Evolutionary conservation across 805 yeast species (phyloP).

Genomic region (Metschnikowia sp.): DNA sequence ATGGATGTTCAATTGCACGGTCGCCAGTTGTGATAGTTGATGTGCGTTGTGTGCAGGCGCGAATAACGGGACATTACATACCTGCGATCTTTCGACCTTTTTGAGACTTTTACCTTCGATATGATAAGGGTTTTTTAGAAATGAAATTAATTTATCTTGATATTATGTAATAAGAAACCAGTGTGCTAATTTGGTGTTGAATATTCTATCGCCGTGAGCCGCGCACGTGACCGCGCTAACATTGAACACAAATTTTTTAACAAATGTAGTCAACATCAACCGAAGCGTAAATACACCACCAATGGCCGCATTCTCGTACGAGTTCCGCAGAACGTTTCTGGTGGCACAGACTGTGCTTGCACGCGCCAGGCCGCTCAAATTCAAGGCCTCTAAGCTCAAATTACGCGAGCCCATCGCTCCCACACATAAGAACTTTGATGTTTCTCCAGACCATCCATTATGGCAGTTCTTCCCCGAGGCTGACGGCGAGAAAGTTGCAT

Average conservation of each 20-base stretch:
- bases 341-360: conserved; percentile 8
- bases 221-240: conserved; percentile 7
- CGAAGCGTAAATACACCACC: background rate
- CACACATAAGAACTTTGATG: conserved; percentile 64
- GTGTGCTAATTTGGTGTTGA: background rate
- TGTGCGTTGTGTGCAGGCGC: no score
- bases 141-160: no score
- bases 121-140: no score
- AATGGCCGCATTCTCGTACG: conserved; percentile 6
- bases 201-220: background rate
- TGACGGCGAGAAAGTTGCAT: conserved; percentile 48
- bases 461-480: conserved; percentile 80
- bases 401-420: conserved; percentile 86
- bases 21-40: background rate
- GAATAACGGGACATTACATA: no score
- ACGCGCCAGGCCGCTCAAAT: conserved; percentile 20
- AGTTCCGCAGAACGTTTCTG: conserved; percentile 14
- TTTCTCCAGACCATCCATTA: conserved; percentile 83
- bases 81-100: no score
- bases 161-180: no score
- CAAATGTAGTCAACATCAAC: background rate
- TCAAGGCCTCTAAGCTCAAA: conserved; percentile 36
- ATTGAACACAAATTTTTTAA: background rate
- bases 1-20: background rate
- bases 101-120: no score